Evolutionary conservation across 768 basidiomycete species (phyloP), one percentile per base, ranked within the genome.

Genomic region (Russula sp.): DNA sequence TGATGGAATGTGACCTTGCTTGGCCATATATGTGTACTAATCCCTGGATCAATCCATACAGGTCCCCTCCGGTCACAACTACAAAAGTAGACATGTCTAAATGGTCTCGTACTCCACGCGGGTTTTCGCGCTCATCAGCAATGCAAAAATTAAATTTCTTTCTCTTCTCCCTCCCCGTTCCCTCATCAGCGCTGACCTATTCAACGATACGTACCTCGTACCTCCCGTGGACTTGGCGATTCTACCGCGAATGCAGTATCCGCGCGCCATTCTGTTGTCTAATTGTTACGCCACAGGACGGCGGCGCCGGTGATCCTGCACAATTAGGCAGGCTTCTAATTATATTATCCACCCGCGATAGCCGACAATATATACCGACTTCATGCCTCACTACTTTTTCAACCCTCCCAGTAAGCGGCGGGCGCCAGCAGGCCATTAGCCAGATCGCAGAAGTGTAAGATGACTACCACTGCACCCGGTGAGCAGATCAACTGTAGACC

Each of bases 251-350:
- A 50, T 14, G 14, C 49, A 28, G 26, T 28, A 28, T 50, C 24
- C 28, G 18, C 28, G 18, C n/a, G 28, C 30, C 30, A 4, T 52
- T 18, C 51, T 48, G 11, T 48, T 22, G 11, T 22, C n/a, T 13
- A 22, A 48, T 48, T 48, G 46, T 48, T n/a, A 48, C 46, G 46
- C 46, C 46, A 48, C 46, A 22, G 46, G 46, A 11, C 46, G 46
- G n/a, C 46, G 46, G n/a, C 46, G n/a, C 11, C 46, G 3, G 44
- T 22, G 46, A 18, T 52, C 30, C 28, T 11, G 14, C 30, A 52
- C 32, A 53, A 34, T 53, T 32, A 13, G 18, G 30, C 18, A 13
- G 32, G 30, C 14, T 36, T 54, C 32, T n/a, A 54, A 36, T 38
- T 22, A 14, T 11, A 36, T 38, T 22, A 14, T 11, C 26, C 16